Percentiles rank a stretch among this genome's conserved stretches.
Conservation (phyloP, 768 basidiomycete genomes). For the Aureoboletus auriporus region DNA sequence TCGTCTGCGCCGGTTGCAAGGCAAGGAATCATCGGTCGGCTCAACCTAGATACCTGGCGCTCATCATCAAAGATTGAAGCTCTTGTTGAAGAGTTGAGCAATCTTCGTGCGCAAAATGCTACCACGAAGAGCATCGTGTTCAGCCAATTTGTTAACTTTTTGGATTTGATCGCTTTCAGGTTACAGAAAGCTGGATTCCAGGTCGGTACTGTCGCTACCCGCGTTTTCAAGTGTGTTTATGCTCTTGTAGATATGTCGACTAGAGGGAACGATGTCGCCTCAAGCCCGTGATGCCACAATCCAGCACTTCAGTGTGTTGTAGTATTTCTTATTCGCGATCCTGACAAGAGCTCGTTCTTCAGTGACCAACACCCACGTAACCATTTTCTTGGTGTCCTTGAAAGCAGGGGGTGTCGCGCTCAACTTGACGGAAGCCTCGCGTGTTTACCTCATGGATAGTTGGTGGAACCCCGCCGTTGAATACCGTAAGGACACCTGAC, state of each 20-base stretch:
- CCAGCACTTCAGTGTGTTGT: constrained; percentile 78
- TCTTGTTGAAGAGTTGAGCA: constrained; percentile 87
- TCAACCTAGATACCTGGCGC: constrained; percentile 87
- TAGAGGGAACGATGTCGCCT: constrained; percentile 97
- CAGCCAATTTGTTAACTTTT: constrained; percentile 90
- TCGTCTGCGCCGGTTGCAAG: constrained; percentile 47
- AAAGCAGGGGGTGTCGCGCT: constrained; percentile 95
- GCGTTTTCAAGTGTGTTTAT: background rate
- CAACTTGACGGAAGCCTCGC: constrained; percentile 86
- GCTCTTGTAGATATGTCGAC: constrained; percentile 69
- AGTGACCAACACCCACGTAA: constrained; percentile 93
- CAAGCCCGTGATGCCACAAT: constrained; percentile 93
- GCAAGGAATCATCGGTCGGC: constrained; percentile 90
- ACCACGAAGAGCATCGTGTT: constrained; percentile 98
- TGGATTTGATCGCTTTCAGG: constrained; percentile 91
- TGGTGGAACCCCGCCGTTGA: constrained; percentile 99
- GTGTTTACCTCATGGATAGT: constrained; percentile 95
- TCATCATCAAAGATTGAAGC: constrained; percentile 99
- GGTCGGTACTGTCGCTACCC: constrained; percentile 40
- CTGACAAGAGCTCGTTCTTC: background rate
- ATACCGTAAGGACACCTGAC: constrained; percentile 54
- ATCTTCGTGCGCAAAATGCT: constrained; percentile 75
- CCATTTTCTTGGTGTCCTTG: constrained; percentile 94
- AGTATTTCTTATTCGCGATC: background rate
- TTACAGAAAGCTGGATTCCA: constrained; percentile 90